Evolutionary conservation across 2,329 filamentous ascomycete species (phyloP), one percentile per base, ranked within the genome.

Genomic region (Exophiala bonariae): DNA sequence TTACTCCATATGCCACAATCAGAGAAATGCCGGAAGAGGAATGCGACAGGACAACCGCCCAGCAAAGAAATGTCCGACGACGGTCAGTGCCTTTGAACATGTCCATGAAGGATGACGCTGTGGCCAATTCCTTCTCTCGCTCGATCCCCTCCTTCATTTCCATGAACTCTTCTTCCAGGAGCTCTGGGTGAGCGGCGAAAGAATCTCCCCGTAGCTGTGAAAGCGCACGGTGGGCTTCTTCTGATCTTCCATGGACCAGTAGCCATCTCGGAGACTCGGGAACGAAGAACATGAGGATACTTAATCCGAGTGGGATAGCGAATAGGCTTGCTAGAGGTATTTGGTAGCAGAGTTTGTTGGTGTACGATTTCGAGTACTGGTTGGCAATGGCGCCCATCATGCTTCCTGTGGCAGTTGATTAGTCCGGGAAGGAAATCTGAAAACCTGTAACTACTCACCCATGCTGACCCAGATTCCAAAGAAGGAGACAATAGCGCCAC

Each of bases 31-130:
- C 49, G 11, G 49, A 43, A 3, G 40, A 36, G 10, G 45, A 40
- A 22, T 49, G 45, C 14, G 41, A 53, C 18, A 23, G 79, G 77
- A 60, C 83, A 79, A 57, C 82, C 81, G 58, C 80, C 78, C 49
- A 83, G 79, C 40, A 82, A 66, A 65, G 61, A 18, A 57, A 58
- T 1, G 63, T 65, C 11, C 63, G 55, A 3, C 63, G 45, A 4
- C 52, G 39, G 47, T 66, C 63, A 3, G 60, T 62, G 3, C 63
- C 63, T 49, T 62, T 64, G 36, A 63, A 42, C 7, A 64, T 56
- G n/a, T 66, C 63, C 3, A 64, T 52, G 9, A 61, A 52, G 16
- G 55, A 53, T 22, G 41, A 40, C 14, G 50, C 23, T 4, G 50
- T 46, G 2, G 41, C 41, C 37, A 53, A 28, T 14, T 49, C 44